A percentile compares a stretch with the other conserved stretches of the same genome.
Evolutionary conservation across 176 grass and related monocot genomes (phyloP).

Genomic region (Avena atlantica): DNA sequence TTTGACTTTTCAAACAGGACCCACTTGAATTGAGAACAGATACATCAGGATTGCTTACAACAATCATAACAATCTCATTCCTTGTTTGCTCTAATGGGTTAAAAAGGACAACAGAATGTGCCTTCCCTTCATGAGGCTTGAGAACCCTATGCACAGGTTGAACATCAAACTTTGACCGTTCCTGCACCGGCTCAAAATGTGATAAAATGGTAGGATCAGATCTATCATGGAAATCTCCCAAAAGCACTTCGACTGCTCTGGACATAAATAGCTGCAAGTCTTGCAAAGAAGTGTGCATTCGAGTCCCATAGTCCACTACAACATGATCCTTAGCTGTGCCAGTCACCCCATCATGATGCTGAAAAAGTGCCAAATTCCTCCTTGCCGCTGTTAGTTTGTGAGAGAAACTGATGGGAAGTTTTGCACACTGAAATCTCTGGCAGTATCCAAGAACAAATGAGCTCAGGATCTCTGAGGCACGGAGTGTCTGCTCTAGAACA

Average conservation of each 20-base stretch:
- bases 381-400: slow-evolving; percentile 97
- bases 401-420: slow-evolving; percentile 76
- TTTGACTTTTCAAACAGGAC: slow-evolving; percentile 90
- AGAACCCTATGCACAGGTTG: slow-evolving; percentile 79
- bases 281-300: slow-evolving; percentile 96
- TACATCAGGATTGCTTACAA: slow-evolving; percentile 72
- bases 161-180: slow-evolving; percentile 87
- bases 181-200: slow-evolving; percentile 79
- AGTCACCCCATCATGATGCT: slow-evolving; percentile 99
- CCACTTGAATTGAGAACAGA: slow-evolving; percentile 79
- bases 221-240: slow-evolving; percentile 83
- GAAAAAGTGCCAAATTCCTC: slow-evolving; percentile 96
- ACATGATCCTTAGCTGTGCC: slow-evolving; percentile 98
- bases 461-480: slow-evolving; percentile 86
- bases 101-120: slow-evolving; percentile 69
- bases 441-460: slow-evolving; percentile 95
- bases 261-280: slow-evolving; percentile 95
- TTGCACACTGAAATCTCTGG: slow-evolving; percentile 80
- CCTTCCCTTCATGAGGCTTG: slow-evolving; percentile 55
- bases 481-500: slow-evolving; percentile 87
- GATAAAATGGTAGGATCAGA: slow-evolving; percentile 80
- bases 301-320: slow-evolving; percentile 84
- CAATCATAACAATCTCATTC: slow-evolving; percentile 93
- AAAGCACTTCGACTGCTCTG: slow-evolving; percentile 78
- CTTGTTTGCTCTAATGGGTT: slow-evolving; percentile 93